Evolutionary conservation across 2,329 filamentous ascomycete species (phyloP), one percentile per base, ranked within the genome.

Genomic region (Ophiostoma australiae): DNA sequence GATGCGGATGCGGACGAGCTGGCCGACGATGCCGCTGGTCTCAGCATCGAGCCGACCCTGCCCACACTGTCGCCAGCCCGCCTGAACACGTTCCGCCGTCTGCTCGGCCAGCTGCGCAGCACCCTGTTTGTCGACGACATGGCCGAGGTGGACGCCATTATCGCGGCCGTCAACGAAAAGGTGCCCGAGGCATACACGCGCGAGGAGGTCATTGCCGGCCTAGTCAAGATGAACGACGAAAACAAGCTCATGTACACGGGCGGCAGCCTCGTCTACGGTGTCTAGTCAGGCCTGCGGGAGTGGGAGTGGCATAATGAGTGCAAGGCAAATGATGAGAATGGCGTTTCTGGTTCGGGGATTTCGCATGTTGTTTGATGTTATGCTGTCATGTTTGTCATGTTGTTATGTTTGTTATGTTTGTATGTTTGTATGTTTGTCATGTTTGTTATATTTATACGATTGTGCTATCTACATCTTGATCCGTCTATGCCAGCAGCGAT

Each of bases 211-310:
- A 82, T 90, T 72, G 87, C 90, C 79, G 94, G 93, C 65, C 82
- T 99, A 71, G 87, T 88, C 80, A 89, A 86, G 78, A 89, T 99
- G 87, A 90, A 92, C 76, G 89, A 91, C 74, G 84, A 86, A 76
- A 97, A 97, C 79, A 90, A 94, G 82, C 89, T 99, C 78, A 99
- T 99, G 94, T 94, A 84, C 74, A 82, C 84, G 13, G 84, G 85
- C 76, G 89, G 89, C 61, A 86, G 90, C 68, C 82, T 89, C 73
- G 88, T 92, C 65, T 92, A 91, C 79, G 90, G 90, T 80, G 87
- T 92, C 71, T 92, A 65, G 68, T 3, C 11, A 15, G n/a, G 10
- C 10, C 4, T n/a, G 35, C 17, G 13, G 8, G 33, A 33, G 37
- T 4, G 23, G 10, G 33, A n/a, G 20, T 68, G 41, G 39, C 44